Evolutionary conservation across 2,329 filamentous ascomycete species (phyloP).

Genomic region (Ascochyta fabae): DNA sequence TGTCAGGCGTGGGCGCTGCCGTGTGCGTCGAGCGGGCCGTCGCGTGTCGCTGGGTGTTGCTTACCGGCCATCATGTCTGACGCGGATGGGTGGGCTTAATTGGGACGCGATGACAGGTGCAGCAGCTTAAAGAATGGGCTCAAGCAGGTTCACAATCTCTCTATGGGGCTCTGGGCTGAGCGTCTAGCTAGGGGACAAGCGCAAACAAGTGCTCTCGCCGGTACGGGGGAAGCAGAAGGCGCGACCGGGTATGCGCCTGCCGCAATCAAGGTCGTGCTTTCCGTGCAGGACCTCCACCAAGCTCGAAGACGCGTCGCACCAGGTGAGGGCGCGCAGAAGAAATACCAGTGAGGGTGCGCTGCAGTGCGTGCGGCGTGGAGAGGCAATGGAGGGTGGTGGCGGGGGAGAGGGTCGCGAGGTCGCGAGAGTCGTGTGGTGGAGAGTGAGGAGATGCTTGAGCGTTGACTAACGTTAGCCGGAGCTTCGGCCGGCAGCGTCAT

Average conservation of each 20-base stretch:
- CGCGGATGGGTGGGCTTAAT: conserved; percentile 39
- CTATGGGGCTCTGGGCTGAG: conserved; percentile 33
- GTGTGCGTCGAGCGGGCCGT: conserved; percentile 19
- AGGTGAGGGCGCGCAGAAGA: not conserved
- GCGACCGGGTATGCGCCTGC: conserved; percentile 30
- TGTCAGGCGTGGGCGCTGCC: conserved; percentile 10
- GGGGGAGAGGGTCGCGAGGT: conserved; percentile 12
- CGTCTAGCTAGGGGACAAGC: conserved; percentile 38
- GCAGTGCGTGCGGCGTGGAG: conserved; percentile 15
- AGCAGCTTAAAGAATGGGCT: conserved; percentile 42
- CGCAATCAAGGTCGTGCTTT: conserved; percentile 28
- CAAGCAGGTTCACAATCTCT: conserved; percentile 47
- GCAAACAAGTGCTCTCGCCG: conserved; percentile 24
- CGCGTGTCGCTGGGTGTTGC: conserved; percentile 48
- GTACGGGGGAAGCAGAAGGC: conserved; percentile 22
- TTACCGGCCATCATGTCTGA: conserved; percentile 66
- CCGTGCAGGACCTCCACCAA: conserved; percentile 24
- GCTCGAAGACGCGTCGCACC: conserved; percentile 20
- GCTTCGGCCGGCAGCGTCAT: not conserved
- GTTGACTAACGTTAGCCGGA: conserved; percentile 23
- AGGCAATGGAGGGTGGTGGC: conserved; percentile 21
- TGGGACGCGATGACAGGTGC: conserved; percentile 35
- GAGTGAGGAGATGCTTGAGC: conserved; percentile 38
- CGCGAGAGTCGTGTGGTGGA: conserved; percentile 41
- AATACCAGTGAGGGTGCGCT: conserved; percentile 17